A percentile compares a stretch with the other conserved stretches of the same genome.
Conservation (phyloP, 139 green algal genomes). For the Gonium pectorale region DNA sequence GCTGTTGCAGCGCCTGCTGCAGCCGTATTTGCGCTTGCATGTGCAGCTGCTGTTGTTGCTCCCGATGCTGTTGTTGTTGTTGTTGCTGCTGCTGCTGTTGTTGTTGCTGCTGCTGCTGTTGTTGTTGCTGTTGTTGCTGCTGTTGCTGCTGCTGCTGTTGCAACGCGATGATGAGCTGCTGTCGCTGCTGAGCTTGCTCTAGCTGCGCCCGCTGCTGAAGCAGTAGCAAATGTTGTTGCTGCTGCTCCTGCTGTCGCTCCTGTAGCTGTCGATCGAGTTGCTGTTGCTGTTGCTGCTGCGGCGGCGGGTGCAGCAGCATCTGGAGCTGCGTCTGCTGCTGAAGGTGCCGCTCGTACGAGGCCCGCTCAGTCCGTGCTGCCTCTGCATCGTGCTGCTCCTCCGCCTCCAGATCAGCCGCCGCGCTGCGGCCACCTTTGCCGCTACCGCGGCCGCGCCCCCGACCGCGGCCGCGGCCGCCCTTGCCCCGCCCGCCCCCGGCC, state of each 20-base stretch:
- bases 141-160: conserved; percentile 7
- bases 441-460: background rate
- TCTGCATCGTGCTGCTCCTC: background rate
- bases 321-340: background rate
- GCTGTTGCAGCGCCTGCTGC: background rate
- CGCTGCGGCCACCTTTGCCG: background rate
- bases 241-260: conserved; percentile 17
- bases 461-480: background rate
- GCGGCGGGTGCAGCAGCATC: background rate
- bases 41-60: background rate
- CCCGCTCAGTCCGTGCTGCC: too few species aligned
- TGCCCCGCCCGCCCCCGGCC: too few species aligned
- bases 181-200: background rate
- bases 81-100: conserved; percentile 14
- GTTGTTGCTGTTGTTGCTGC: background rate
- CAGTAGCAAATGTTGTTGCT: background rate
- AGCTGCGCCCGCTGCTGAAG: background rate
- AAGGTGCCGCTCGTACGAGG: background rate
- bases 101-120: background rate
- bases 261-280: background rate
- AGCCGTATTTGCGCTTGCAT: background rate
- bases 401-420: background rate
- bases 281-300: background rate
- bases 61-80: conserved; percentile 20
- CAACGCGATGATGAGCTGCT: background rate